Evolutionary conservation across 495 filamentous ascomycete species (phyloP), one percentile per base, ranked within the genome.

Genomic region (Lophium mytilinum): DNA sequence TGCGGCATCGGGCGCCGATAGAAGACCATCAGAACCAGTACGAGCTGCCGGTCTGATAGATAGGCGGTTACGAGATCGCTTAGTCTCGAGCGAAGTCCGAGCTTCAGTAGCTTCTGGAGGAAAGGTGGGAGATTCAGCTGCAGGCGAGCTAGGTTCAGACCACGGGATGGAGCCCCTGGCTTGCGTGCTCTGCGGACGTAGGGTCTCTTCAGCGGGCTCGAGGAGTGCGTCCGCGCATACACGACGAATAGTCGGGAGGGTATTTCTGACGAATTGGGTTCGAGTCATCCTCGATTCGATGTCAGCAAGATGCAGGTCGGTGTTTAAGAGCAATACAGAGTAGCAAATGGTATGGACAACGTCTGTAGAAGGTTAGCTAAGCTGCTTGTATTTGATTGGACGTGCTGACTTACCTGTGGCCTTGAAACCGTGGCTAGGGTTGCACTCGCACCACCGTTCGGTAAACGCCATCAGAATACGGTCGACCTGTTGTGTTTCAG

Each of bases 281-380:
- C 85, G 82, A 18, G 90, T 96, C 93, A 99, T 99, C 74, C 94
- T 95, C 67, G 88, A 82, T 50, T 95, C 88, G 49, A 96, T 93
- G 63, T 96, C 91, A 53, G 91, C 90, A 58, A 96, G 72, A 65
- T 99, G 91, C 41, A 99, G 76, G 73, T 99, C 93, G 53, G 93
- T 97, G 66, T 99, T 99, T 52, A 99, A 78, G 33, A 99, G 77
- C 52, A 99, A 83, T 51, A 99, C 78, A 4, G 93, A 97, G 70
- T 96, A 99, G 67, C 88, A 92, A 57, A 99, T 92, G 9, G 94
- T 97, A 66, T 97, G 91, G 11, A 99, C 90, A 49, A 99, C 86
- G 71, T 97, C 92, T 62, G 33, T 21, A 30, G 24, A 30, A 30
- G 24, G 24, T 30, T 30, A 30, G 24, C 24, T 30, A 6, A 30